Percentiles rank a stretch among this genome's conserved stretches.
phyloP scores from a whole-genome alignment of 345 rosid genomes.

The Eucalyptus shirleyi region DNA sequence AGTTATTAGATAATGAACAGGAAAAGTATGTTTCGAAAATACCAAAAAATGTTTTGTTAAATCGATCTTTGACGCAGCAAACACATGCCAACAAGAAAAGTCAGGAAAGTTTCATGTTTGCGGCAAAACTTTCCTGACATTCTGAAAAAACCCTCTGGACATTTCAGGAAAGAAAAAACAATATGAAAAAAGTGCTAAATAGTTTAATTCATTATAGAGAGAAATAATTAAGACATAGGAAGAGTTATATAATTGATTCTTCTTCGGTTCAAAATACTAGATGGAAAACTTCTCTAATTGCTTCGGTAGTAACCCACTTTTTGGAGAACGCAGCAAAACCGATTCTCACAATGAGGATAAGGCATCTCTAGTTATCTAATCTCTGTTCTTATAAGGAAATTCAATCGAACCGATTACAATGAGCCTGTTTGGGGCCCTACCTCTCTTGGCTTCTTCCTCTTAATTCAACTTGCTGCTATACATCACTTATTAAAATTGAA shows the following conservation, averaged over 20 bases:
- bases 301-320: neutral
- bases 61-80: neutral
- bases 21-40: neutral
- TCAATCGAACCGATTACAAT: neutral
- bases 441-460: neutral
- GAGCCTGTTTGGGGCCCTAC: neutral
- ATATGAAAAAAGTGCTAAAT: neutral
- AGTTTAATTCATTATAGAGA: neutral
- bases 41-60: too few species aligned
- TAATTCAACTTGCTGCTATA: neutral
- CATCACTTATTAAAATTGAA: neutral
- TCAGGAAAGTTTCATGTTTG: neutral
- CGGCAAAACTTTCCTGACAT: neutral
- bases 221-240: neutral
- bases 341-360: too few species aligned
- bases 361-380: too few species aligned
- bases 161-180: too few species aligned
- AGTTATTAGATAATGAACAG: neutral
- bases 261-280: neutral
- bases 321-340: too few species aligned
- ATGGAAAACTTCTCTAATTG: neutral
- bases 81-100: neutral
- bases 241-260: neutral
- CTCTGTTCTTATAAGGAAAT: neutral
- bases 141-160: neutral